Base-by-base conservation (phyloP, 257 asterid genomes). In the Solanum gracilifrons region DNA sequence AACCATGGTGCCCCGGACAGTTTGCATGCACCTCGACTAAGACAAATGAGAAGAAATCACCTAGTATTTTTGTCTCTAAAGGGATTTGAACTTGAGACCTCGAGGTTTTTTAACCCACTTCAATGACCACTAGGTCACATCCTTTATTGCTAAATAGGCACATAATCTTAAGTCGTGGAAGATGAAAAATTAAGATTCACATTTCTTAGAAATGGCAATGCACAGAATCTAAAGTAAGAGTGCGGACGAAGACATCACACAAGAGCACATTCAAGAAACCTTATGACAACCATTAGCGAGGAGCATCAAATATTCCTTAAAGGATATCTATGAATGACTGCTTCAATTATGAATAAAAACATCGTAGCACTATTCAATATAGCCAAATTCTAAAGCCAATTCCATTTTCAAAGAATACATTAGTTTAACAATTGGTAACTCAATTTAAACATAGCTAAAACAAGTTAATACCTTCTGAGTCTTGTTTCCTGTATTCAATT, bases 391-490 rank as follows among this genome's bases (percentile, higher is more conserved):
- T 27, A 79, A 25, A 39, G 35, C 39, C 27, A 43, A 43, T 43
- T 43, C 23, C 29, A 46, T 16, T 80, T 80, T 80, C 68, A 0
- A 80, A 43, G 29, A 46, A 46, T 5, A 29, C 85, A 76, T 76
- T 37, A 37, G 27, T 12, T 75, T 75, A 75, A 37, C 58, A 80
- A 80, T 46, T 18, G 36, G 41, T 82, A 66, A 68, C 20, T 43
- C 55, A 68, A 69, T 68, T 7, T 32, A n/a, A 80, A 68, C 39
- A 64, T 15, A 82, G 55, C 46, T 66, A 48, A 62, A 55, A 51
- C 85, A 35, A 41, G 35, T 37, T 66, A 41, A 55, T 89, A 92
- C 93, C 93, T 89, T 87, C 8, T 76, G 76, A 41, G 74, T 83
- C 36, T 32, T 75, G 87, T 73, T 55, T 85, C 88, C 90, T 35